Percentiles rank a stretch among this genome's conserved stretches.
Conservation (phyloP, 257 asterid species). For the Euphrasia confusa region DNA sequence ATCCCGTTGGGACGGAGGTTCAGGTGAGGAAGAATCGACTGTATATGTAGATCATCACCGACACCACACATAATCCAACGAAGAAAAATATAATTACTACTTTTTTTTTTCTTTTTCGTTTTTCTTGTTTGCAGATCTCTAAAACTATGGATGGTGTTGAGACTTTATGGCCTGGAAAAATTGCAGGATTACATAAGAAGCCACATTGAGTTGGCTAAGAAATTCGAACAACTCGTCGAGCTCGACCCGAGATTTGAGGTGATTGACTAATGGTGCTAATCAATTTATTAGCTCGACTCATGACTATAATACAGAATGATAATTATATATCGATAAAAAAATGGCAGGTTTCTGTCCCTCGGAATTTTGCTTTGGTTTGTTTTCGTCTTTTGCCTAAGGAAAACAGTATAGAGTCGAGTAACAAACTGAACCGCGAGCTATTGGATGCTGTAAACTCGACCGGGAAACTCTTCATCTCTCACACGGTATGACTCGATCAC, state of each 20-base stretch:
- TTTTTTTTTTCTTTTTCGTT: background rate
- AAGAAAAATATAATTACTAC: background rate
- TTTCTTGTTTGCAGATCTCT: constrained; percentile 52
- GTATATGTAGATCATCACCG: too few relatives aligned
- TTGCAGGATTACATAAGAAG: constrained; percentile 82
- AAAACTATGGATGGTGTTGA: constrained; percentile 91
- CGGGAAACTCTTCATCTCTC: constrained; percentile 78
- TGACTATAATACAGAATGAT: background rate
- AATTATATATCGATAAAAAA: too few relatives aligned
- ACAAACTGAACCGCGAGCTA: constrained; percentile 58
- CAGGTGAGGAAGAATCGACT: constrained; percentile 44
- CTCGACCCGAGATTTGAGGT: constrained; percentile 92
- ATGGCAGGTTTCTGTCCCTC: constrained; percentile 62
- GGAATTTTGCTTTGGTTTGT: constrained; percentile 78
- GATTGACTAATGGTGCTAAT: constrained; percentile 6
- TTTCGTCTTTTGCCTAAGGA: constrained; percentile 52
- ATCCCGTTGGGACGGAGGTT: constrained; percentile 96
- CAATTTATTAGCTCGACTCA: background rate
- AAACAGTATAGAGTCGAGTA: constrained; percentile 35
- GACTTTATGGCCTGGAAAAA: constrained; percentile 88
- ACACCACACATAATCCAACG: too few relatives aligned
- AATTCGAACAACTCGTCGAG: constrained; percentile 64
- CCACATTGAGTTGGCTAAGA: constrained; percentile 65
- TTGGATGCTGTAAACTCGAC: constrained; percentile 76
- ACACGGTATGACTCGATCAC: constrained; percentile 67